Base-by-base conservation (phyloP, 768 basidiomycete genomes). In the Lenzites betulinus region DNA sequence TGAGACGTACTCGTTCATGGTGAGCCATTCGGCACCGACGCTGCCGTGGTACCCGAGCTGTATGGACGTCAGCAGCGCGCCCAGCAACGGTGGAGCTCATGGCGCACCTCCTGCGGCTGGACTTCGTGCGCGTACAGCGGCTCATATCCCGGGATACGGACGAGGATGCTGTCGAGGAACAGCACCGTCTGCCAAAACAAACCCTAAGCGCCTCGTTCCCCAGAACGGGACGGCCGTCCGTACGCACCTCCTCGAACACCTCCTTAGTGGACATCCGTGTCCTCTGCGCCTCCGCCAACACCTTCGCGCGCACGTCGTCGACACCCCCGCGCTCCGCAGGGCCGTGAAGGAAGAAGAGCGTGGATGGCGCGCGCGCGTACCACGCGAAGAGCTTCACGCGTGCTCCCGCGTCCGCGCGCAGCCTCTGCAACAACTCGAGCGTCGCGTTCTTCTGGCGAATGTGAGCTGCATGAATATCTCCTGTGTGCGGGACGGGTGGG, bases 281-380 rank as follows among this genome's bases (percentile, higher is more conserved):
- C 23, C 48, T 47, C 26, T 30, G 18, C 48, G 52, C 47, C 47
- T 60, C 59, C 8, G 39, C 59, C 8, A 9, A 7, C 13, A 54
- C 46, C 48, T 49, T 54, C 36, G n/a, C 30, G 30, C 51, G 52
- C 1, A 54, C 33, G 36, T 60, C 52, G 23, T 43, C 51, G 3
- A 44, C 43, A 6, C 59, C 59, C 18, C 59, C 52, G 7, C 50
- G 51, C 18, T 61, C 54, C 20, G 39, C 53, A 7, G 59, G 59
- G 5, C 59, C 54, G 42, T 54, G 54, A 25, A 55, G 38, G 54
- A 61, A 61, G 53, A 61, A 61, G n/a, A 54, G 33, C 16, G 38
- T 35, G 13, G 59, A 44, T 11, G 59, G 53, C 20, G 30, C 52
- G 47, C 47, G 48, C 18, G 52, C 18, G 39, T 44, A 55, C 53